Evolutionary conservation across 1,139 yeast genomes (phyloP).

Genomic region (Meyerozyma elateridarum): DNA sequence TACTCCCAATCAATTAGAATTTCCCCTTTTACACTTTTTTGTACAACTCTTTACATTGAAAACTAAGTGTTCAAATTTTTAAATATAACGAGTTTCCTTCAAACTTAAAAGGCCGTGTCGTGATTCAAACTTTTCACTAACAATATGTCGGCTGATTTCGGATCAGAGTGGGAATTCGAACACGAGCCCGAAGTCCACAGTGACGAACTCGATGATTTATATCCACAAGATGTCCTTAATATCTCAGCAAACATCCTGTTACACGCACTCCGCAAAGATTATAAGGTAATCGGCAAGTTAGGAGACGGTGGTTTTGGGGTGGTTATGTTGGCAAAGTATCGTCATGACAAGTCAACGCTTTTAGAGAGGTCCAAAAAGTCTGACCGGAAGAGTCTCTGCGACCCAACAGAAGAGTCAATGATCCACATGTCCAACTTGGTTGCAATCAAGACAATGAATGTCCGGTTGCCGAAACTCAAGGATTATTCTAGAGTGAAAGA

Average conservation of each 20-base stretch:
- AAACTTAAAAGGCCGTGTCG: no score
- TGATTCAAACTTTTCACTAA: no score
- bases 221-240: constrained; percentile 11
- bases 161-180: no score
- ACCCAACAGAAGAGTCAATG: constrained; percentile 33
- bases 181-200: no score
- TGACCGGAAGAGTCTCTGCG: constrained; percentile 43
- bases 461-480: constrained; percentile 40
- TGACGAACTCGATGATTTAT: no score
- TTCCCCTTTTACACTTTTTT: no score
- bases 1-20: no score
- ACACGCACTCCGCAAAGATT: constrained; percentile 39
- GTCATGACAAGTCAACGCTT: constrained; percentile 10
- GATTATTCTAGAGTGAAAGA: constrained; percentile 72
- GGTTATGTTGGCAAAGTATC: constrained; percentile 56
- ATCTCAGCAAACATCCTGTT: constrained; percentile 31
- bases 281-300: constrained; percentile 47
- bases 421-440: constrained; percentile 37
- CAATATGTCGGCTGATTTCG: no score
- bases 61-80: no score
- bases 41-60: no score
- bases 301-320: constrained; percentile 81
- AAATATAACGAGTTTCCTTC: no score
- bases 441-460: constrained; percentile 80
- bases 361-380: constrained; percentile 11